Evolutionary conservation across 2,329 filamentous ascomycete genomes (phyloP).

Genomic region (Hypoxylon rubiginosum): DNA sequence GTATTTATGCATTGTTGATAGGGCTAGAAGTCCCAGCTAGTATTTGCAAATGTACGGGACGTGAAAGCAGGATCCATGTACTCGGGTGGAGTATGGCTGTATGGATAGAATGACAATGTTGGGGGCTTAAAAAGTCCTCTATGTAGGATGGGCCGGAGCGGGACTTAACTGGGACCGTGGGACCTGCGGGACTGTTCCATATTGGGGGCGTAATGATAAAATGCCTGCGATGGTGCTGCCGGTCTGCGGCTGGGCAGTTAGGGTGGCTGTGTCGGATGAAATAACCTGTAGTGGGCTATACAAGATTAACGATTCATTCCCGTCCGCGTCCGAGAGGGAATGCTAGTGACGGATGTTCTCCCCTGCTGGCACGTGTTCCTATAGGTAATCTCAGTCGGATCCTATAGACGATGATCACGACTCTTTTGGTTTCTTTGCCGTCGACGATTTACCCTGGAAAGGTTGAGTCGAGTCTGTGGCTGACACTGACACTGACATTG

Average conservation of each 20-base stretch:
- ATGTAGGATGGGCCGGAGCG: background rate
- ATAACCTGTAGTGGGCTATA: constrained; percentile 11
- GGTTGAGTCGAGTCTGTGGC: background rate
- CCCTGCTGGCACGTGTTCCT: constrained; percentile 35
- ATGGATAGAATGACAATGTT: constrained; percentile 1
- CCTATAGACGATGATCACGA: constrained; percentile 4
- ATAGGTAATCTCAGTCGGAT: constrained; percentile 17
- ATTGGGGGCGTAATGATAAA: constrained; percentile 34
- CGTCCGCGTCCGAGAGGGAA: too few species aligned
- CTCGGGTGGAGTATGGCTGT: constrained; percentile 4
- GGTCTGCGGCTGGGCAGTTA: constrained; percentile 11
- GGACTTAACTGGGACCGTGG: background rate
- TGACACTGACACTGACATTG: too few species aligned
- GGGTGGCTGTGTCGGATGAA: constrained; percentile 36
- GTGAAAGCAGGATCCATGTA: constrained; percentile 15
- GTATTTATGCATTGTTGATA: too few species aligned
- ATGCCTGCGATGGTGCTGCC: constrained; percentile 9
- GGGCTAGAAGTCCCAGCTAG: constrained; percentile 1
- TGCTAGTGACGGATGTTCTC: constrained; percentile 21
- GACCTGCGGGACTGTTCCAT: constrained; percentile 7
- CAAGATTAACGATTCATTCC: constrained; percentile 6
- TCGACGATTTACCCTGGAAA: background rate
- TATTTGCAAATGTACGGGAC: constrained; percentile 5
- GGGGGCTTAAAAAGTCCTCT: constrained; percentile 17
- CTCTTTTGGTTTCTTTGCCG: constrained; percentile 1